A percentile compares a stretch with the other conserved stretches of the same genome.
phyloP scores from a whole-genome alignment of 73 alveolate genomes.

The Diophrys appendiculata region DNA sequence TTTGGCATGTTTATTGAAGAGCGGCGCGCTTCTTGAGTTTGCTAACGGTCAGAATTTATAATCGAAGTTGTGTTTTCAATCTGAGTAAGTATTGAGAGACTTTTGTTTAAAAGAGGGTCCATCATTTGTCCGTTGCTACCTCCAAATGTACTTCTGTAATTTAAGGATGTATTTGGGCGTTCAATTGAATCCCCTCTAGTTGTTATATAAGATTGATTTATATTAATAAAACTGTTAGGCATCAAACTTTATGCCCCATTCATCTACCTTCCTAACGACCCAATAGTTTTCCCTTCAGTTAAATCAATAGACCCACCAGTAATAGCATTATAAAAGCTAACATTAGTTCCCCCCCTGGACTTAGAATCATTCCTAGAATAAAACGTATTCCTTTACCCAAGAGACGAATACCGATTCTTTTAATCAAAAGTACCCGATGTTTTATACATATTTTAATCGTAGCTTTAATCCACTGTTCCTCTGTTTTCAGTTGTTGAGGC shows the following conservation, averaged over 20 bases:
- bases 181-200: too few species aligned
- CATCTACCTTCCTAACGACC: background rate
- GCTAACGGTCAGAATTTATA: background rate
- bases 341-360: background rate
- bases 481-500: background rate
- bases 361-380: background rate
- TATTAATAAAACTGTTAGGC: too few species aligned
- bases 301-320: background rate
- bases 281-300: background rate
- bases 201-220: too few species aligned
- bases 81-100: background rate
- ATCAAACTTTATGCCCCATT: too few species aligned
- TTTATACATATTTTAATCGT: background rate
- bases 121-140: background rate
- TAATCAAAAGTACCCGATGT: background rate
- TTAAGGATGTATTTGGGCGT: too few species aligned
- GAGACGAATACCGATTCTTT: background rate
- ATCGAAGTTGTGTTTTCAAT: background rate
- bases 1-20: background rate
- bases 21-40: background rate
- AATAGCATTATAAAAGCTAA: background rate
- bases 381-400: background rate
- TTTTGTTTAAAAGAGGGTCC: background rate
- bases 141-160: too few species aligned
- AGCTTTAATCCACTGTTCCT: background rate